Percentiles rank a stretch among this genome's conserved stretches.
Conservation (phyloP, 306 rosid genomes). For the Abrus pulchellus region DNA sequence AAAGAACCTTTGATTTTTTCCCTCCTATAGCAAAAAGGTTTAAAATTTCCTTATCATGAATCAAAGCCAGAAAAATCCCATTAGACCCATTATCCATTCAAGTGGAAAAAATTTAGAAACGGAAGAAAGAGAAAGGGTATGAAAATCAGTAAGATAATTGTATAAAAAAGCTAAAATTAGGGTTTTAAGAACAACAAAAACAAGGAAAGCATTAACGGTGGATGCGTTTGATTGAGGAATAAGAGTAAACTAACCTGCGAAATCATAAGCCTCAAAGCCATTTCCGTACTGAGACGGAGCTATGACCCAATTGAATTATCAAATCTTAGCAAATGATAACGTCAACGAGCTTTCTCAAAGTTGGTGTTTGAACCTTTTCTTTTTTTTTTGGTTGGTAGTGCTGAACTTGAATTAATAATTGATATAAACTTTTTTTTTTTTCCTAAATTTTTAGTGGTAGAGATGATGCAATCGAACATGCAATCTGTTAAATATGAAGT, state of each 20-base stretch:
- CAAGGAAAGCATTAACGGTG: not conserved
- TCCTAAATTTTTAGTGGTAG: too few relatives aligned
- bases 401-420: not conserved
- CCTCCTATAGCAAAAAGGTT: not conserved
- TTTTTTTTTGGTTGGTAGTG: not conserved
- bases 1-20: too few relatives aligned
- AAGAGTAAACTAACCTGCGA: slow-evolving; percentile 59
- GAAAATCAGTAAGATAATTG: not conserved
- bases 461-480: too few relatives aligned
- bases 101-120: not conserved
- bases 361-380: not conserved
- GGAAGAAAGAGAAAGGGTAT: not conserved
- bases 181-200: slow-evolving; percentile 11
- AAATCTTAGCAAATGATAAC: not conserved
- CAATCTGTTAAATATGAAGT: too few relatives aligned
- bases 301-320: not conserved
- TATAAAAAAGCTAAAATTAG: not conserved
- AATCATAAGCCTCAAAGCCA: slow-evolving; percentile 75
- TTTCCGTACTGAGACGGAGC: slow-evolving; percentile 30
- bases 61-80: not conserved
- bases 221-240: not conserved
- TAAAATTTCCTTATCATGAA: not conserved
- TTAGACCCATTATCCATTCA: not conserved
- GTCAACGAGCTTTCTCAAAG: not conserved
- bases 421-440: not conserved